Evolutionary conservation across 306 rosid genomes (phyloP).

Genomic region (Aeschynomene evenia): DNA sequence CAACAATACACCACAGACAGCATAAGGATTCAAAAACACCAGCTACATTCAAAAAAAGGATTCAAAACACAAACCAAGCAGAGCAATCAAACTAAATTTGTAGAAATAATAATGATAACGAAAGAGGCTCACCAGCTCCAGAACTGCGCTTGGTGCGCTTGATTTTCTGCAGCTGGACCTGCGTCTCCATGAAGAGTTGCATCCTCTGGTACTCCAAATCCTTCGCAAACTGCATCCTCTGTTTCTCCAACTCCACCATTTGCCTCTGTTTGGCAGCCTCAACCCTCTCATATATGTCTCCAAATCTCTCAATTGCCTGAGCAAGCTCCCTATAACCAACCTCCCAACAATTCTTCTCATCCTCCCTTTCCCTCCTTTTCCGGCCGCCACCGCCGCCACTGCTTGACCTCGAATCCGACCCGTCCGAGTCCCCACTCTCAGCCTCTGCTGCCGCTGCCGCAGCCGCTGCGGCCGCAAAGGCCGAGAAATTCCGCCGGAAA

Average conservation of each 20-base stretch:
- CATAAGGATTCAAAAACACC: background rate
- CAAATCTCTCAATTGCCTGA: conserved; percentile 58
- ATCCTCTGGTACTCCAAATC: conserved; percentile 78
- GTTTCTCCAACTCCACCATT: conserved; percentile 75
- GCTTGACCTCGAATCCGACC: conserved; percentile 31
- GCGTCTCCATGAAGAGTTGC: conserved; percentile 69
- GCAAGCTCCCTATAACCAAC: conserved; percentile 54
- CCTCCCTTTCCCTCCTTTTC: conserved; percentile 18
- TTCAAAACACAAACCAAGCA: background rate
- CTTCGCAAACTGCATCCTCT: conserved; percentile 74
- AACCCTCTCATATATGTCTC: conserved; percentile 65
- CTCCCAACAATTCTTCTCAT: background rate
- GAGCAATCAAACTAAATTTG: background rate
- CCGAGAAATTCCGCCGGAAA: conserved; percentile 51
- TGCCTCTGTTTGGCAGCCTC: conserved; percentile 64
- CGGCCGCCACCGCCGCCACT: conserved; percentile 20
- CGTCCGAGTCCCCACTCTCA: conserved; percentile 37
- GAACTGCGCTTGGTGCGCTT: conserved; percentile 61
- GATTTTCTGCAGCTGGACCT: conserved; percentile 58
- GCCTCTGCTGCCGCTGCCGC: conserved; percentile 42
- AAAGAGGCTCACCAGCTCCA: conserved; percentile 41
- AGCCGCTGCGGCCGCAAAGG: conserved; percentile 51
- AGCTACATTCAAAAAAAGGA: background rate
- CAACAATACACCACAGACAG: conserved; percentile 7
- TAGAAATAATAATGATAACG: background rate